Percentiles rank a stretch among this genome's conserved stretches.
phyloP scores from a whole-genome alignment of 2,329 filamentous ascomycete genomes.

The Xylaria sp. region DNA sequence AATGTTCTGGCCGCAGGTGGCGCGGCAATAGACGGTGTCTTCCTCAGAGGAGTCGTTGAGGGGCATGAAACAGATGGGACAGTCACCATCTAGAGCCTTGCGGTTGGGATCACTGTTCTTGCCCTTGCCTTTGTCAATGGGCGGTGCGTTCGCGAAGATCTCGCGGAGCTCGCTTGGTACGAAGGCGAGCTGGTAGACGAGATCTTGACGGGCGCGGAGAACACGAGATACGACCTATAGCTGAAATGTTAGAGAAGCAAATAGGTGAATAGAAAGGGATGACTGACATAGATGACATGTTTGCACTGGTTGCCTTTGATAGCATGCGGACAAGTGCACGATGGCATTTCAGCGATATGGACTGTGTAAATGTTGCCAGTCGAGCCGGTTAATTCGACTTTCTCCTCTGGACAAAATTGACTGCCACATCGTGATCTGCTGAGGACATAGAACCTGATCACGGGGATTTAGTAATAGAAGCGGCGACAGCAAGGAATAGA shows the following conservation, averaged over 20 bases:
- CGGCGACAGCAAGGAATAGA: background rate
- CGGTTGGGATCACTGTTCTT: constrained; percentile 27
- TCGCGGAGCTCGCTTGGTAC: constrained; percentile 53
- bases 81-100: constrained; percentile 49
- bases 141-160: constrained; percentile 52
- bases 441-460: constrained; percentile 41
- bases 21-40: constrained; percentile 46
- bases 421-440: constrained; percentile 35
- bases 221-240: constrained; percentile 51
- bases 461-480: background rate
- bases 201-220: constrained; percentile 49
- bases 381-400: constrained; percentile 54
- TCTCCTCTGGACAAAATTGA: constrained; percentile 42
- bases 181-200: constrained; percentile 59
- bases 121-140: constrained; percentile 29
- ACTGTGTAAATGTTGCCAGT: constrained; percentile 63
- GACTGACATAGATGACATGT: constrained; percentile 53
- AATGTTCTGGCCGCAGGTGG: constrained; percentile 51
- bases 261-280: too few relatives aligned
- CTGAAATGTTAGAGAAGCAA: background rate
- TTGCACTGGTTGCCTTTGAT: constrained; percentile 56
- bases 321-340: constrained; percentile 53
- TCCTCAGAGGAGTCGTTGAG: constrained; percentile 35
- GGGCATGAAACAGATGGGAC: constrained; percentile 52
- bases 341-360: constrained; percentile 44